Conservation (phyloP, 2,329 filamentous ascomycete genomes). For the Lachnellula hyalina region DNA sequence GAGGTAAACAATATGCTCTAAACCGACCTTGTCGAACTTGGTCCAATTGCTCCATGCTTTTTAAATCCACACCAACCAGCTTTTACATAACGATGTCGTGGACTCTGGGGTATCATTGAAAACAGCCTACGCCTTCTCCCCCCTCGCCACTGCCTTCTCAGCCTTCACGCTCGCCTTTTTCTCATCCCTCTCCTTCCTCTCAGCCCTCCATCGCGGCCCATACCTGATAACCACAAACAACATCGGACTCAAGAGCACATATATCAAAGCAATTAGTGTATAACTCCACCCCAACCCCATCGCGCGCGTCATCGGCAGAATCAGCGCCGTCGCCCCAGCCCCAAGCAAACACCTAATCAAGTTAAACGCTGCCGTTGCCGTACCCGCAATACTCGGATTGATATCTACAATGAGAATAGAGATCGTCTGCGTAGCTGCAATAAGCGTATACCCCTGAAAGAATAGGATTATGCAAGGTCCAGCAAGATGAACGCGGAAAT, state of each 20-base stretch:
- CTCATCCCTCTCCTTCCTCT: slow-evolving; percentile 25
- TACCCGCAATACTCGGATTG: slow-evolving; percentile 46
- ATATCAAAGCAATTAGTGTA: slow-evolving; percentile 41
- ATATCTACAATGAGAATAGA: slow-evolving; percentile 52
- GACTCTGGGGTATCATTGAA: neutral
- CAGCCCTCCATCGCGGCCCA: slow-evolving; percentile 41
- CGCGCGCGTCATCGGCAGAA: slow-evolving; percentile 45
- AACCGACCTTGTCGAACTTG: too few relatives aligned
- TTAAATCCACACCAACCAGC: too few relatives aligned
- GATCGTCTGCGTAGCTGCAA: slow-evolving; percentile 47
- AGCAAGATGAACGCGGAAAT: slow-evolving; percentile 39
- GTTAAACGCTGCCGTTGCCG: slow-evolving; percentile 53
- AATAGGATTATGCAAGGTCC: slow-evolving; percentile 44
- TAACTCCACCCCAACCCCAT: slow-evolving; percentile 50
- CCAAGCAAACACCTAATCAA: slow-evolving; percentile 50
- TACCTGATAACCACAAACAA: slow-evolving; percentile 38
- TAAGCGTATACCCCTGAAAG: slow-evolving; percentile 43
- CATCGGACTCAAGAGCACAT: slow-evolving; percentile 36
- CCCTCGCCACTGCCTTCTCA: slow-evolving; percentile 1
- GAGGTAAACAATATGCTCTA: too few relatives aligned
- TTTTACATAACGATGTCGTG: too few relatives aligned
- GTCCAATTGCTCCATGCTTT: too few relatives aligned
- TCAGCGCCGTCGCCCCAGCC: slow-evolving; percentile 46
- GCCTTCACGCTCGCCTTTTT: neutral
- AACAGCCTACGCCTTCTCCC: neutral